Percentiles rank a stretch among this genome's conserved stretches.
Conservation (phyloP, 202 grass and related monocot genomes). For the Cymbopogon flexuosus region DNA sequence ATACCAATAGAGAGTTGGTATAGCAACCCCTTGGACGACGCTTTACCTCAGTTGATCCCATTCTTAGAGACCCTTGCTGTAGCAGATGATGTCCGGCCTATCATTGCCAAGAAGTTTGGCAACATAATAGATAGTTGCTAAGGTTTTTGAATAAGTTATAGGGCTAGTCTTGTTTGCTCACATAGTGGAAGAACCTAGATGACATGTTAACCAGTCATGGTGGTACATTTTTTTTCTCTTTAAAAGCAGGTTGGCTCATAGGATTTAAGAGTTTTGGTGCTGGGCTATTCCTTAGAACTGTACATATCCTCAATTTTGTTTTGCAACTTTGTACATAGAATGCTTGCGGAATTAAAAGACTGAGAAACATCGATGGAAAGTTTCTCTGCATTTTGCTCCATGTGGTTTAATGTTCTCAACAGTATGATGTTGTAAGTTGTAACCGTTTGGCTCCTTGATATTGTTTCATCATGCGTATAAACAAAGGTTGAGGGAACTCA, state of each 20-base stretch:
- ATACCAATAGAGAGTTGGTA: constrained; percentile 91
- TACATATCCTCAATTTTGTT: constrained; percentile 39
- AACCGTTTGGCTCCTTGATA: background rate
- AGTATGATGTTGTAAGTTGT: background rate
- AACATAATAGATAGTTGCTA: constrained; percentile 35
- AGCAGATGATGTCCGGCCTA: constrained; percentile 64
- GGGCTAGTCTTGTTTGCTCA: constrained; percentile 38
- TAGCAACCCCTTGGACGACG: constrained; percentile 44
- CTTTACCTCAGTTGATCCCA: constrained; percentile 58
- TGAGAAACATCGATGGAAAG: background rate
- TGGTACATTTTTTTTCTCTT: constrained; percentile 9
- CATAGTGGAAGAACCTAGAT: constrained; percentile 40
- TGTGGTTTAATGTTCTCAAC: background rate
- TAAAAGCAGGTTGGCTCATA: constrained; percentile 26
- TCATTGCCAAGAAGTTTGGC: constrained; percentile 71
- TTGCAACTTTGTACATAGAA: constrained; percentile 38
- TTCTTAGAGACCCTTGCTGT: constrained; percentile 64
- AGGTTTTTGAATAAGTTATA: constrained; percentile 27
- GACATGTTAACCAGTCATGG: constrained; percentile 26
- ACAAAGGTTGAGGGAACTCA: no score
- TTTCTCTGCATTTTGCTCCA: background rate
- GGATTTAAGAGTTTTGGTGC: constrained; percentile 38
- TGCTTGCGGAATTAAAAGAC: constrained; percentile 39
- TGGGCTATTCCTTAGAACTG: constrained; percentile 40
- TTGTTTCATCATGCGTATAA: background rate